phyloP scores from a whole-genome alignment of 192 early-diverging fungal species.

The Linnemannia schmuckeri region DNA sequence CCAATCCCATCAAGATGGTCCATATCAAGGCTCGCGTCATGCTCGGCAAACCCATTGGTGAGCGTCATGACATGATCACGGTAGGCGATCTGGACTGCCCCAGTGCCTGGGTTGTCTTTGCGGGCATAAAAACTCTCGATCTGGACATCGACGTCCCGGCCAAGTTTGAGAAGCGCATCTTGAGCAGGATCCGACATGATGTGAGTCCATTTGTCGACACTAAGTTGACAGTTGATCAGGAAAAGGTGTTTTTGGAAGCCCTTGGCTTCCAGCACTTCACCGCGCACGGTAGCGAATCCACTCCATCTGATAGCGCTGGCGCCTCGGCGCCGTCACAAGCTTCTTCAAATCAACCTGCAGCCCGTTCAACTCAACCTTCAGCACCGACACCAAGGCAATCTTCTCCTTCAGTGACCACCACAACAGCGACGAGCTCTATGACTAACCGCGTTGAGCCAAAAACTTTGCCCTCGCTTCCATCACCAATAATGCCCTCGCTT shows the following conservation, averaged over 20 bases:
- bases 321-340: not conserved
- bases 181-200: conserved; percentile 43
- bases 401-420: not conserved
- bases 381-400: not conserved
- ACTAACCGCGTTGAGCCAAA: not conserved
- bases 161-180: conserved; percentile 33
- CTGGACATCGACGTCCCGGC: conserved; percentile 23
- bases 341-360: not conserved
- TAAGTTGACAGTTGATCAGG: conserved; percentile 17
- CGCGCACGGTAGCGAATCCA: not conserved
- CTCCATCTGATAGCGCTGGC: not conserved
- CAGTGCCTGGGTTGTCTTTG: conserved; percentile 48
- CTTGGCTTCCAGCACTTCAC: conserved; percentile 1
- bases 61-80: conserved; percentile 48
- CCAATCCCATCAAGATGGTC: conserved; percentile 10
- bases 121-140: conserved; percentile 14
- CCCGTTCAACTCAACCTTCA: not conserved
- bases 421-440: not conserved
- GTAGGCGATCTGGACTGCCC: conserved; percentile 56
- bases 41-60: conserved; percentile 57
- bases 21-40: conserved; percentile 25
- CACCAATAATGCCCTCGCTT: not conserved
- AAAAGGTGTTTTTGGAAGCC: conserved; percentile 16
- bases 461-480: not conserved
- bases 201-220: conserved; percentile 10